These are phyloP conservation scores for Fusarium sp. DNA, from an alignment of 2,329 filamentous ascomycete genomes.

Conservation along the genomic window DNA sequence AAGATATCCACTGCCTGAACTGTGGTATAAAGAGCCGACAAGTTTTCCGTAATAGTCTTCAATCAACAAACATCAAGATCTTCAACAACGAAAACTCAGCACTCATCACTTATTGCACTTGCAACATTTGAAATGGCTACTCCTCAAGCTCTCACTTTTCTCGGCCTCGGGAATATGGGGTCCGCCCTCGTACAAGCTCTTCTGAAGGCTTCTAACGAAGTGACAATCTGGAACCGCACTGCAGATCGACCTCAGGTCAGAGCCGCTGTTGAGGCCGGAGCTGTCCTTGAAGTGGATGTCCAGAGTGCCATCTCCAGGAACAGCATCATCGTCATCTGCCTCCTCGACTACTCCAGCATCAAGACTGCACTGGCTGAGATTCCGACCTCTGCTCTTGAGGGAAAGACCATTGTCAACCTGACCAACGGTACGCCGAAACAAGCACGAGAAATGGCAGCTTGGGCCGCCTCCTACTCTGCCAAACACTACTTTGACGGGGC, in stretches of 20 bases:
- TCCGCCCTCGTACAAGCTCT: not conserved
- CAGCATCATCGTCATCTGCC: not conserved
- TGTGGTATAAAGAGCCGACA: not conserved
- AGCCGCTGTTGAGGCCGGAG: not conserved
- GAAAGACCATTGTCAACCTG: not conserved
- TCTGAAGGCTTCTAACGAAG: not conserved
- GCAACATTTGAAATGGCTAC: not conserved
- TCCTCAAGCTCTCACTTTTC: not conserved
- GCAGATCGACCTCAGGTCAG: not conserved
- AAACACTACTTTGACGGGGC: not conserved
- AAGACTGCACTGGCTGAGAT: not conserved
- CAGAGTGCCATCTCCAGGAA: not conserved
- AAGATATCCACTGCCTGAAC: not conserved
- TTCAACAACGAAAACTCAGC: not conserved
- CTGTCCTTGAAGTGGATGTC: not conserved
- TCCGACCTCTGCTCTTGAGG: not conserved
- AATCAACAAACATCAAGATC: not conserved
- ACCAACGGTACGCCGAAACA: not conserved
- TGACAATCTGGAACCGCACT: not conserved
- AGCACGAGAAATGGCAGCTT: not conserved
- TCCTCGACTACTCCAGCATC: not conserved
- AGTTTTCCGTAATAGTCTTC: not conserved
- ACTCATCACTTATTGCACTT: not conserved
- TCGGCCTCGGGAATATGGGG: not conserved
- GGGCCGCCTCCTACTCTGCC: not conserved